Evolutionary conservation across 768 basidiomycete species (phyloP).

Genomic region (Rhizopogon salebrosus): DNA sequence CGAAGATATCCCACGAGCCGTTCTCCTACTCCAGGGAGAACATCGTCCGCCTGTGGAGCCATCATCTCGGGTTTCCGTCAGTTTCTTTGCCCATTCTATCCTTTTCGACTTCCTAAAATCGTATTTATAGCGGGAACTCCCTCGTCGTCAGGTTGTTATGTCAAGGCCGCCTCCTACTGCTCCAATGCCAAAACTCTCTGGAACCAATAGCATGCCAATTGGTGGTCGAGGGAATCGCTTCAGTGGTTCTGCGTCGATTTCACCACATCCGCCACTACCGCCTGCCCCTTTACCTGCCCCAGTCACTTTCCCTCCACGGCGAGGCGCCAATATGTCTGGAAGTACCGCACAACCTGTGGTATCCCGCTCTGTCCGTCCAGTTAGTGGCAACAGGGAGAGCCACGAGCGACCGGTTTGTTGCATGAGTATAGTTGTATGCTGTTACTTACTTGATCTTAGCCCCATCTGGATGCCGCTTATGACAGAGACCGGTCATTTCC

Average conservation of each 20-base stretch:
- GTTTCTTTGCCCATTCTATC: constrained; percentile 1
- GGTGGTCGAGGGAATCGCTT: constrained; percentile 21
- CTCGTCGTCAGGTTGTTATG: constrained; percentile 8
- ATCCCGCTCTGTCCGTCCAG: constrained; percentile 11
- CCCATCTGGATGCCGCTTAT: constrained; percentile 6
- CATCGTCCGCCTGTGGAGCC: constrained; percentile 15
- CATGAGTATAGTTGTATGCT: background rate
- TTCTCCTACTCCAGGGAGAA: constrained; percentile 8
- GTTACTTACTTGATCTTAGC: constrained; percentile 13
- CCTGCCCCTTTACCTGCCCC: background rate
- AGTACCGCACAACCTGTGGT: constrained; percentile 17
- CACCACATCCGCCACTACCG: background rate
- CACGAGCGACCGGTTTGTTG: constrained; percentile 19
- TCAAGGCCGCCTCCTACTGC: constrained; percentile 9
- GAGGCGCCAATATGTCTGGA: constrained; percentile 6
- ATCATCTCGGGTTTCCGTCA: constrained; percentile 7
- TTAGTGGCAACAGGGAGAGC: constrained; percentile 6
- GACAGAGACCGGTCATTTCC: constrained; percentile 4
- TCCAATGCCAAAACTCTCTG: constrained; percentile 22
- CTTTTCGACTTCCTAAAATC: background rate
- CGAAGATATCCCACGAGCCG: constrained; percentile 14
- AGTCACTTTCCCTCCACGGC: background rate
- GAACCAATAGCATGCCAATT: constrained; percentile 28
- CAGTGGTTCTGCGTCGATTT: constrained; percentile 5
- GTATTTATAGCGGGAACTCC: constrained; percentile 15